Evolutionary conservation across 2,329 filamentous ascomycete species (phyloP).

Genomic region (Botrytis paeoniae): DNA sequence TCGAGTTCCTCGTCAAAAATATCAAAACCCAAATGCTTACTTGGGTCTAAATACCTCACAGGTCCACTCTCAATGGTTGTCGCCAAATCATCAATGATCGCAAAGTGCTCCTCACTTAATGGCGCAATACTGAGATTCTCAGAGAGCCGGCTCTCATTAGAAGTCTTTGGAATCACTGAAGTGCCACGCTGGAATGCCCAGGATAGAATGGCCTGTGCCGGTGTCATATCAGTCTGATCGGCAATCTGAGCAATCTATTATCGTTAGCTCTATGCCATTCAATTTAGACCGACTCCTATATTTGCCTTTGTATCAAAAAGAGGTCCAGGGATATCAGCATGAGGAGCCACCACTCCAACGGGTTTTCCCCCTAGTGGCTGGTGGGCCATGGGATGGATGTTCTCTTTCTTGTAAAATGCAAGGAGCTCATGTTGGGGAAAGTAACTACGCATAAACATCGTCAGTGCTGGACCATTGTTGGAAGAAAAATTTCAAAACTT

Average conservation of each 20-base stretch:
- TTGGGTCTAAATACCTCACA: background rate
- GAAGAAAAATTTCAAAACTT: background rate
- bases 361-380: slow-evolving; percentile 21
- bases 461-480: background rate
- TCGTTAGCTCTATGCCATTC: background rate
- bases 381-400: slow-evolving; percentile 22
- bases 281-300: too few species aligned
- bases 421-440: slow-evolving; percentile 17
- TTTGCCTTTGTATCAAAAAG: slow-evolving; percentile 17
- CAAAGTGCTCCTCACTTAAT: background rate
- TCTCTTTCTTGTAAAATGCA: slow-evolving; percentile 8
- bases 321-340: slow-evolving; percentile 9
- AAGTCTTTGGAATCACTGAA: background rate
- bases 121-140: background rate
- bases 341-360: slow-evolving; percentile 15
- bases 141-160: background rate
- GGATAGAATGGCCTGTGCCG: background rate
- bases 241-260: background rate
- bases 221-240: background rate
- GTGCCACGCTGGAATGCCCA: background rate
- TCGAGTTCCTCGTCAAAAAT: background rate
- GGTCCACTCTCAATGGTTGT: background rate
- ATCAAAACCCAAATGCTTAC: background rate
- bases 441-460: background rate
- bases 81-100: background rate